Conservation (phyloP, 352 stramenopile genomes). For the Phytophthora pseudosyringae region DNA sequence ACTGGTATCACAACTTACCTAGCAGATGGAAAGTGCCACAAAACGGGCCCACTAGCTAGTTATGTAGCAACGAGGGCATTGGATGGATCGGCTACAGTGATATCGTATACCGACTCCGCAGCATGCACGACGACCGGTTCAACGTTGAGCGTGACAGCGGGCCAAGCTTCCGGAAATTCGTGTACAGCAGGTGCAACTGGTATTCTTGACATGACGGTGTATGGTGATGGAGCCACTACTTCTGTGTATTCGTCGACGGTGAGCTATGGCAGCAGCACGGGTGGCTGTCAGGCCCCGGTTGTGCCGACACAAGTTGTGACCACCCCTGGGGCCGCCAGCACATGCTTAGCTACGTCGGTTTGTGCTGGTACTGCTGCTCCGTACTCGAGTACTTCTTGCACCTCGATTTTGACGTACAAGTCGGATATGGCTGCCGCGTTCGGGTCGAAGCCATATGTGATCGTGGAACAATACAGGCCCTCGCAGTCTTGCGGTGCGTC, state of each 20-base stretch:
- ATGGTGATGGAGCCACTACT: constrained; percentile 1
- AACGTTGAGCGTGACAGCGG: not conserved
- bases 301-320: not conserved
- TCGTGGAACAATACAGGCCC: constrained; percentile 13
- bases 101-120: not conserved
- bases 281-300: not conserved
- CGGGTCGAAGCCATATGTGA: constrained; percentile 7
- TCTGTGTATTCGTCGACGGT: constrained; percentile 5
- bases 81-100: not conserved
- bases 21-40: constrained; percentile 25
- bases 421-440: constrained; percentile 7
- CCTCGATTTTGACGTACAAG: constrained; percentile 1
- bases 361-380: constrained; percentile 6
- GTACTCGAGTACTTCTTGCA: constrained; percentile 7
- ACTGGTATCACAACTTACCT: constrained; percentile 8
- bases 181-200: not conserved
- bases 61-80: not conserved
- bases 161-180: not conserved
- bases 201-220: constrained; percentile 8
- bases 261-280: not conserved
- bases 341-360: not conserved
- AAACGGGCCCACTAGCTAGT: constrained; percentile 1
- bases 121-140: not conserved
- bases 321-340: not conserved
- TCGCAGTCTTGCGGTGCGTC: not conserved